Evolutionary conservation across 2,329 filamentous ascomycete species (phyloP).

Genomic region (Cryphonectria radicalis): DNA sequence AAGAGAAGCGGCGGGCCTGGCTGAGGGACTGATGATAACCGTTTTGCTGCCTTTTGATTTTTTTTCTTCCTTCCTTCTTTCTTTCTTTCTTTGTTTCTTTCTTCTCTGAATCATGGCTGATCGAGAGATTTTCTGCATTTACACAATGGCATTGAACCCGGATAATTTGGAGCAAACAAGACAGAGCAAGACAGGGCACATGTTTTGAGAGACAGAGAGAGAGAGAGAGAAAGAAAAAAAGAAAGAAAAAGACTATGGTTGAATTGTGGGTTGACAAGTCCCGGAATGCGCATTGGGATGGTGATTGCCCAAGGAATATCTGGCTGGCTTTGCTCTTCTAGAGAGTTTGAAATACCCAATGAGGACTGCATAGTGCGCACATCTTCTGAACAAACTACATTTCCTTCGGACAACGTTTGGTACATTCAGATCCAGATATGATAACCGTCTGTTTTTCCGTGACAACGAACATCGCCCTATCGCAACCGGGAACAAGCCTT

Average conservation of each 20-base stretch:
- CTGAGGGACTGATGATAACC: constrained; percentile 68
- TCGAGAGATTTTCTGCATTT: not conserved
- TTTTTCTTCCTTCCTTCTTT: too few relatives aligned
- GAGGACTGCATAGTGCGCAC: not conserved
- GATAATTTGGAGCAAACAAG: not conserved
- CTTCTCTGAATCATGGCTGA: not conserved
- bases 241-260: not conserved
- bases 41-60: not conserved
- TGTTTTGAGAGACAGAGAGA: not conserved
- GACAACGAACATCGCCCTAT: not conserved
- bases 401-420: not conserved
- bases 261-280: not conserved
- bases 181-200: not conserved
- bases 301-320: not conserved
- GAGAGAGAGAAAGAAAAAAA: not conserved
- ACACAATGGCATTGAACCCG: not conserved
- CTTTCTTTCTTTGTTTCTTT: not conserved
- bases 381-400: not conserved
- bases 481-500: not conserved
- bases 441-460: not conserved
- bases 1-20: constrained; percentile 93
- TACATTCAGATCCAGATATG: not conserved
- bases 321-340: not conserved
- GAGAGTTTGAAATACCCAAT: not conserved
- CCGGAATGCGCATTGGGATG: not conserved